Conservation (phyloP, 768 basidiomycete species). For the Sporobolomyces roseus region DNA sequence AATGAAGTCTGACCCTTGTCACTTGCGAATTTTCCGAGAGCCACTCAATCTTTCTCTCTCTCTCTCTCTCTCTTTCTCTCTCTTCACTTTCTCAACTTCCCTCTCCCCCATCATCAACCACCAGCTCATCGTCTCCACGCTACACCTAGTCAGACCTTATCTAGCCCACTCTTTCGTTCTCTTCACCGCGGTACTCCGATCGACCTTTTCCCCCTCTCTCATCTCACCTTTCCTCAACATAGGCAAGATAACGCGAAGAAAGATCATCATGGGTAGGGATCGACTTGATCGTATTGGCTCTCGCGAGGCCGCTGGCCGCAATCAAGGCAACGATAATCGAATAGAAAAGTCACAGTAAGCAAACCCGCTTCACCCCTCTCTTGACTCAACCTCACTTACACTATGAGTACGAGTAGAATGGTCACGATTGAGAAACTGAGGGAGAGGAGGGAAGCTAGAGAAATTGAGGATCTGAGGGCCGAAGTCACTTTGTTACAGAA, state of each 20-base stretch:
- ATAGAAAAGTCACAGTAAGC: not conserved
- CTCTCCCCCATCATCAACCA: not conserved
- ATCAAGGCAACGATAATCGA: not conserved
- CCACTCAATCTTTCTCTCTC: not conserved
- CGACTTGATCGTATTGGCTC: not conserved
- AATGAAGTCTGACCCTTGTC: too few species aligned
- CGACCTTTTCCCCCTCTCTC: not conserved
- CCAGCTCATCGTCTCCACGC: too few species aligned
- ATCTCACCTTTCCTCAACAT: not conserved
- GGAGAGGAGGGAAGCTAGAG: not conserved
- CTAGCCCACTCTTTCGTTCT: too few species aligned
- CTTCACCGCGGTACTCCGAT: too few species aligned
- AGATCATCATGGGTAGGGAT: constrained; percentile 12
- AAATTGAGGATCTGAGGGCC: not conserved
- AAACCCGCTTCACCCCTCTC: not conserved
- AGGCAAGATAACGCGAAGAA: not conserved
- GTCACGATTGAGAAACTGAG: constrained; percentile 3
- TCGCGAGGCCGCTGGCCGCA: not conserved
- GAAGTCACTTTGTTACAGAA: not conserved
- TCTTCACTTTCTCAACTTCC: not conserved
- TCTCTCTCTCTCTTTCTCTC: not conserved
- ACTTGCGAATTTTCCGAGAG: too few species aligned
- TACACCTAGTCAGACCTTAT: too few species aligned
- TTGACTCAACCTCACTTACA: too few species aligned
- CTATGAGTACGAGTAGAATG: not conserved